Conservation (phyloP, 345 rosid species). For the Sisymbrium altissimum region DNA sequence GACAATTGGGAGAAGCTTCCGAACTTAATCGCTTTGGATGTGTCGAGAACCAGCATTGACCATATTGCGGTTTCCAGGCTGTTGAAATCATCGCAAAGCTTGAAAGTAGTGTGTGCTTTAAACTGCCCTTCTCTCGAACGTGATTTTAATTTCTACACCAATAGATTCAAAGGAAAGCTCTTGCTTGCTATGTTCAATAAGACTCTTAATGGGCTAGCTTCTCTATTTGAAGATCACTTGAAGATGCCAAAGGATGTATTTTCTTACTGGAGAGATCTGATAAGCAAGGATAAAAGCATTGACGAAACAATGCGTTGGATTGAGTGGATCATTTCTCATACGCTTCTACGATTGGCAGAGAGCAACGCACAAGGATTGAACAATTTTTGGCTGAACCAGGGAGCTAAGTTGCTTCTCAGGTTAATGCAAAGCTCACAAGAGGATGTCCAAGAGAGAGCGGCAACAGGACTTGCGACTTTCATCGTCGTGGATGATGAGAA, state of each 20-base stretch:
- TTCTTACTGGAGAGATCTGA: conserved; percentile 53
- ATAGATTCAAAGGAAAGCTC: conserved; percentile 54
- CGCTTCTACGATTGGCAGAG: conserved; percentile 63
- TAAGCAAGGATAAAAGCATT: conserved; percentile 37
- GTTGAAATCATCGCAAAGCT: conserved; percentile 53
- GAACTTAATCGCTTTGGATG: conserved; percentile 64
- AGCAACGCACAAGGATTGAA: conserved; percentile 55
- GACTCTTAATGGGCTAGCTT: conserved; percentile 48
- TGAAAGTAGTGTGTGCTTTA: conserved; percentile 74
- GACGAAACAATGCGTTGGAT: conserved; percentile 65
- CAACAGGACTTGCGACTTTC: conserved; percentile 71
- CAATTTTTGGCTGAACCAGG: conserved; percentile 73
- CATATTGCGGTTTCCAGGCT: conserved; percentile 48
- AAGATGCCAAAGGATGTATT: conserved; percentile 46
- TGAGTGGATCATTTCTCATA: conserved; percentile 69
- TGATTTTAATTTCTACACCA: conserved; percentile 38
- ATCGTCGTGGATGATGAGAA: conserved; percentile 68
- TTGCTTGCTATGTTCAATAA: conserved; percentile 48
- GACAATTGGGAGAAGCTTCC: conserved; percentile 66
- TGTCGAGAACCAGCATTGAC: conserved; percentile 70
- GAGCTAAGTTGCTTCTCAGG: conserved; percentile 62
- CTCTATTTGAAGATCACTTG: conserved; percentile 46
- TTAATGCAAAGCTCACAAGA: conserved; percentile 79
- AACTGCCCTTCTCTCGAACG: conserved; percentile 56
- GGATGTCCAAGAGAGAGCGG: conserved; percentile 83